Evolutionary conservation across 495 filamentous ascomycete species (phyloP).

Genomic region (Neurospora sp.): DNA sequence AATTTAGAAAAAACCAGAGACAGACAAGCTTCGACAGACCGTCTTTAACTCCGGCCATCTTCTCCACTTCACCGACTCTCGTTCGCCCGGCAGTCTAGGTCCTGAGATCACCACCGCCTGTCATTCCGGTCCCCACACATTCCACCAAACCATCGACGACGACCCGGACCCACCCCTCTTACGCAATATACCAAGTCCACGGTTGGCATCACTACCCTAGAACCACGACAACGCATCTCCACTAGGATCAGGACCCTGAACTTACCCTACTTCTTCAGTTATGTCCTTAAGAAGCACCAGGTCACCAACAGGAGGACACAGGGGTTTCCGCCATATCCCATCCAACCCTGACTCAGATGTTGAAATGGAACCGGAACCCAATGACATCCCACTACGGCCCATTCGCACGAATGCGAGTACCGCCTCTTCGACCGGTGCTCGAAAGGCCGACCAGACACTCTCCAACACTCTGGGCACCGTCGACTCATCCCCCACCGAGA

Average conservation of each 20-base stretch:
- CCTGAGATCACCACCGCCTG: background rate
- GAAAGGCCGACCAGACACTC: conserved; percentile 34
- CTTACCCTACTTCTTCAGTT: background rate
- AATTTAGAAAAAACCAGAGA: background rate
- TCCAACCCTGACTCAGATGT: background rate
- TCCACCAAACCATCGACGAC: background rate
- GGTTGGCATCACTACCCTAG: too few species aligned
- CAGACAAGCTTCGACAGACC: background rate
- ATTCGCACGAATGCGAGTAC: conserved; percentile 30
- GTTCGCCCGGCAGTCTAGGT: background rate
- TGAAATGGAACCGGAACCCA: conserved; percentile 17
- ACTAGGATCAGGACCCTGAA: background rate
- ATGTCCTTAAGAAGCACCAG: conserved; percentile 23
- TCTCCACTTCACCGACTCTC: background rate
- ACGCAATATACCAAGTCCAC: background rate
- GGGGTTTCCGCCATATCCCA: background rate
- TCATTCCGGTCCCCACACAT: background rate
- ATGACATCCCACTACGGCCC: conserved; percentile 42
- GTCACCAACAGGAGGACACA: conserved; percentile 9
- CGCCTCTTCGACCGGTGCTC: conserved; percentile 40
- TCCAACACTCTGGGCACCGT: conserved; percentile 12
- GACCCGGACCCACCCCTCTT: background rate
- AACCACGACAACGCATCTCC: too few species aligned
- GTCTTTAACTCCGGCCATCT: background rate
- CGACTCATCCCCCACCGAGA: conserved; percentile 19